Evolutionary conservation across 257 asterid species (phyloP), one percentile per base, ranked within the genome.

Genomic region (Forsythia suspensa): DNA sequence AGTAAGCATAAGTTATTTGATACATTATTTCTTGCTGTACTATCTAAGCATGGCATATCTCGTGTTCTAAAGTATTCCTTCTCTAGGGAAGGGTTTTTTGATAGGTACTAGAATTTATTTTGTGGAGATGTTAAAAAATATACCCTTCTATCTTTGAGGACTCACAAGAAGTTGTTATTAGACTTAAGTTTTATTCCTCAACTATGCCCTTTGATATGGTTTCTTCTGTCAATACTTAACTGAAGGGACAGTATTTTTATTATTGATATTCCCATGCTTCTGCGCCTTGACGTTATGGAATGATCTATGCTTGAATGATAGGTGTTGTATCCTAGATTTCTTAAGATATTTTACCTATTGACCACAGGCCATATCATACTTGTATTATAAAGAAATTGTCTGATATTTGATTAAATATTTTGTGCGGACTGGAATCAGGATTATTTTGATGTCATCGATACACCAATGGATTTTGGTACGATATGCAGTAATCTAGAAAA

Each of bases 401-500:
- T 48, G 20, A 21, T 63, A 24, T 46, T 8, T 74, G 72, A 38
- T 61, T 66, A 52, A 73, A 70, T 43, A 41, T 81, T 29, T 79
- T 24, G 46, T 75, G 24, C 79, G 76, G 66, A 29, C 79, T 78
- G 83, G 80, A 76, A 79, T 83, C 95, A 96, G 99, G 99, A 94
- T 84, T 96, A 96, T 84, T 92, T 92, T 78, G 97, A 96, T 81
- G 97, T 96, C 85, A 94, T 96, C 57, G 87, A 89, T 79, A 96
- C 96, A 74, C 99, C 99, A 12, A 96, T 96, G 99, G 99, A 96
- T 85, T 96, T 96, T 72, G 99, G 98, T 76, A 96, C 99, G 21
- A 87, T 96, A 85, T 92, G 98, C 85, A 92, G 87, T 79, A 94
- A 94, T 85, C 94, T 96, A 86, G 99, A 96, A 81, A 92, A 90